Evolutionary conservation across 2,329 filamentous ascomycete genomes (phyloP).

Genomic region (Nothomitra cinnamomea): DNA sequence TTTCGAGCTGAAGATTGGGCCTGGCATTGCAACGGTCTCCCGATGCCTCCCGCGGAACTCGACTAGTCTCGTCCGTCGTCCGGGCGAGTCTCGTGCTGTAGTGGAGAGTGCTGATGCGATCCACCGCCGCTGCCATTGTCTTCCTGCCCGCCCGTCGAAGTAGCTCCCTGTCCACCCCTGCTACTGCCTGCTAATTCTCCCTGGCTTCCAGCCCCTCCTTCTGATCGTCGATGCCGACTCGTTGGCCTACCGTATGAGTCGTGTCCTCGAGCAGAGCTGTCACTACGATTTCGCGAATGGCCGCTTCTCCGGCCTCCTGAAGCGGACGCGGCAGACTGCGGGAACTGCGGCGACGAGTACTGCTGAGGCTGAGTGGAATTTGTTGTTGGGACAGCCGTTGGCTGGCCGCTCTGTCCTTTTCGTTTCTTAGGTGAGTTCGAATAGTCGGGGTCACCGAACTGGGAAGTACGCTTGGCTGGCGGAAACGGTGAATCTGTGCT

Average conservation of each 20-base stretch:
- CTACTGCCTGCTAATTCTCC: not conserved
- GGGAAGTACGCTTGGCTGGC: constrained; percentile 29
- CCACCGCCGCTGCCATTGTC: constrained; percentile 4
- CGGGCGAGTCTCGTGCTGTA: constrained; percentile 1
- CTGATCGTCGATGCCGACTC: constrained; percentile 2
- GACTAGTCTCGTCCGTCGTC: not conserved
- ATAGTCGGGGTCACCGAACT: constrained; percentile 27
- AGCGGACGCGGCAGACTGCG: constrained; percentile 32
- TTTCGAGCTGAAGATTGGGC: not conserved
- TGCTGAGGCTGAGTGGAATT: constrained; percentile 30
- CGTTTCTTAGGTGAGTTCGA: constrained; percentile 72
- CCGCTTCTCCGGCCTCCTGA: constrained; percentile 31
- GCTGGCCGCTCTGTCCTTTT: constrained; percentile 45
- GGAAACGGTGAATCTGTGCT: constrained; percentile 25
- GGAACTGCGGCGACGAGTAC: constrained; percentile 38
- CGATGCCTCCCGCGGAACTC: not conserved
- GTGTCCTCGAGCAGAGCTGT: constrained; percentile 29
- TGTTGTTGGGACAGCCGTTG: constrained; percentile 31
- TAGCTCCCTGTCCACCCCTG: not conserved
- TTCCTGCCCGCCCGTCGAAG: not conserved
- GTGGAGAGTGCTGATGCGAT: not conserved
- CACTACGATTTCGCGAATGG: constrained; percentile 49
- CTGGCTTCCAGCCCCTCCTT: constrained; percentile 1
- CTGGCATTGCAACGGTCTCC: not conserved
- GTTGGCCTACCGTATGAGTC: constrained; percentile 3